Base-by-base conservation (phyloP, 78 protist species). In the Acrasis kona region DNA sequence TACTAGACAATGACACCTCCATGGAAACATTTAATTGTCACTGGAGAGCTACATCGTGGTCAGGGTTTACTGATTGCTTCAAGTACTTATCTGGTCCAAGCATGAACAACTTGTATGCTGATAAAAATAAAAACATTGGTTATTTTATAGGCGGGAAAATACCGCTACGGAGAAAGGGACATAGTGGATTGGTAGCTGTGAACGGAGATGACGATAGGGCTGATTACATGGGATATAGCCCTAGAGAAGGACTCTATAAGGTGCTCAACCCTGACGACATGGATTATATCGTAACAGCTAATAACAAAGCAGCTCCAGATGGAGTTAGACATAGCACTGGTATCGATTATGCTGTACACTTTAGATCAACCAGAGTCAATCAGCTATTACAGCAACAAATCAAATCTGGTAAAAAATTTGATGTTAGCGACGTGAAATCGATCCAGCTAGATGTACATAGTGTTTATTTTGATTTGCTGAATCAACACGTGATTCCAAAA, bases 181-280 rank as follows among this genome's bases (percentile, higher is more conserved):
- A 67, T 19, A 30, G 66, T 19, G 71, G 71, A 67, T 30, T 67
- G 71, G 19, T 67, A 30, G 66, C 71, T 30, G 19, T 67, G 19
- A 30, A 19, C 19, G 71, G 71, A 67, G 19, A 67, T 67, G 71
- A 30, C 19, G 71, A 67, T 31, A 30, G 71, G 71, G 71, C 19
- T 19, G 71, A 28, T 31, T 67, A 31, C 28, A 67, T 67, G 19
- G 65, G n/a, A 19, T 67, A 30, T 29, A 19, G 19, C 65, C 65
- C 19, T 30, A 19, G 19, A 30, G 65, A 19, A 19, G 19, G 19
- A 30, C n/a, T n/a, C n/a, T n/a, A n/a, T n/a, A n/a, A n/a, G n/a
- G n/a, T n/a, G n/a, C n/a, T n/a, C n/a, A n/a, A n/a, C n/a, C 34
- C 19, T 50, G 19, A n/a, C 61, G 19, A 50, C 61, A 50, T n/a